A percentile compares a stretch with the other conserved stretches of the same genome.
phyloP scores from a whole-genome alignment of 108 stramenopile species.

The Seminavis robusta region DNA sequence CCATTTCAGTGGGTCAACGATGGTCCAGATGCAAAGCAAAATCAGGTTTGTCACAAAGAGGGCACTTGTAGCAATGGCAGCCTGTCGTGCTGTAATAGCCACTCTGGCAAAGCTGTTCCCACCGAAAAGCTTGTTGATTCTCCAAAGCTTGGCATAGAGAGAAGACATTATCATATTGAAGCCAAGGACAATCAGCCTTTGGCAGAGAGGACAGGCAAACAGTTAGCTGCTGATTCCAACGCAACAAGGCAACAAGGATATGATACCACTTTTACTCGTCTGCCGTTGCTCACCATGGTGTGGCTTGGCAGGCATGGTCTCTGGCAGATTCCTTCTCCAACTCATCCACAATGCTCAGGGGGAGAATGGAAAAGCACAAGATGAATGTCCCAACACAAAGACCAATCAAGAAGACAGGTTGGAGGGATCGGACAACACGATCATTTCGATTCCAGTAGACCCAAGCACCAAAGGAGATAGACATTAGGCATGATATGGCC shows the following conservation, averaged over 20 bases:
- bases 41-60: slow-evolving; percentile 27
- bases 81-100: too few species aligned
- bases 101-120: too few species aligned
- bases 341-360: slow-evolving; percentile 19
- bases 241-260: too few species aligned
- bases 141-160: slow-evolving; percentile 53
- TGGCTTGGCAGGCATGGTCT: slow-evolving; percentile 28
- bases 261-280: too few species aligned
- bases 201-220: too few species aligned
- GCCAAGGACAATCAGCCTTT: slow-evolving; percentile 39
- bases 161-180: slow-evolving; percentile 44
- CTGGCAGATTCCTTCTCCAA: not conserved
- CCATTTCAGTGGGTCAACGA: slow-evolving; percentile 21
- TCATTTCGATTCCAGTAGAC: slow-evolving; percentile 10
- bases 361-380: slow-evolving; percentile 26
- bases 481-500: slow-evolving; percentile 5
- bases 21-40: slow-evolving; percentile 20
- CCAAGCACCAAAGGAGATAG: slow-evolving; percentile 10
- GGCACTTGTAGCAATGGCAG: slow-evolving; percentile 29
- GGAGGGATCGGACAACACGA: slow-evolving; percentile 25
- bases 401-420: slow-evolving; percentile 36
- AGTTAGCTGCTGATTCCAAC: too few species aligned
- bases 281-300: too few species aligned
- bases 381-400: slow-evolving; percentile 39
- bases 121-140: slow-evolving; percentile 38